Evolutionary conservation across 352 stramenopile species (phyloP), one percentile per base, ranked within the genome.

Genomic region (Aphanomyces cochlioides): DNA sequence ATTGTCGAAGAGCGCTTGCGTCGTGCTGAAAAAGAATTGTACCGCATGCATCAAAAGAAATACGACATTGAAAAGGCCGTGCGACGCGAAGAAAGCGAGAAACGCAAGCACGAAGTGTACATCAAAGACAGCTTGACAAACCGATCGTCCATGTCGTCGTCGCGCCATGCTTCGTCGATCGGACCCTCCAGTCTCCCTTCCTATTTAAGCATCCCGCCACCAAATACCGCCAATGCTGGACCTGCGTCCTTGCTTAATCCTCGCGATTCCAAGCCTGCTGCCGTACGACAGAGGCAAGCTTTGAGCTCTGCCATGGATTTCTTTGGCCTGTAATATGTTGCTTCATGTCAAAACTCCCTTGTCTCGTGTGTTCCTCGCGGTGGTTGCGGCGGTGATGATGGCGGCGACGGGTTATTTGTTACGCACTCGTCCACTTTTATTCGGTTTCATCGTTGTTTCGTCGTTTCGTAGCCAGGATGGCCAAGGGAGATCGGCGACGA

Each of bases 11-110:
- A 95, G 67, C 83, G 87, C 8, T 76, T 95, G 2, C 87, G 87
- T 45, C 80, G 87, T 10, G 81, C 87, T 36, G 87, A 95, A 73
- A 93, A 93, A 74, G 87, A 95, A 72, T 76, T 95, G 10, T 95
- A 95, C 72, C 87, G 87, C 38, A 95, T 95, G 87, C 87, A 93
- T 77, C 87, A 94, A 76, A 92, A 92, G 75, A 94, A 94, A 75
- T 94, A 92, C 78, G 84, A 94, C 75, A 94, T 94, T 67, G 87
- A 94, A 68, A 88, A 90, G 74, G 71, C 84, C 48, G 83, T 92
- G 53, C 82, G 87, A 3, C 84, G 87, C 53, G 87, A 94, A 59
- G 87, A 94, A 79, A 92, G 71, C 72, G 87, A 94, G 77, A 90
- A 90, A 73, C 83, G 85, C 77, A 90, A 91, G 73, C 84, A 95